Conservation (phyloP, 2,329 filamentous ascomycete genomes). For the Epichloe glyceriae region DNA sequence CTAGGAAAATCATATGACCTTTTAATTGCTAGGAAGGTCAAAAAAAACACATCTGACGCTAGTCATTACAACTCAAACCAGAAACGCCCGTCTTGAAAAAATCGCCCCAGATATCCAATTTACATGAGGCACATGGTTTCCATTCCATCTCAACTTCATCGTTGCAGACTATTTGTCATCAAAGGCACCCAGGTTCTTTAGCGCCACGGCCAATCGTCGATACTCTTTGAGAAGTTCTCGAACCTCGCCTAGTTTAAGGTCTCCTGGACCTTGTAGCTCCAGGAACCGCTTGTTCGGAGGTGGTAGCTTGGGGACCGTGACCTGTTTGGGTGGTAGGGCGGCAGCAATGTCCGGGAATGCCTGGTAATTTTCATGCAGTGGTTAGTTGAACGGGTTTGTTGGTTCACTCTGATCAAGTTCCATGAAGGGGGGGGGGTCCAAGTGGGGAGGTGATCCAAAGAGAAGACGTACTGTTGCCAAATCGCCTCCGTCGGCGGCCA, state of each 20-base stretch:
- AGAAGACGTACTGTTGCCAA: conserved; percentile 37
- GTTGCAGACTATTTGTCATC: conserved; percentile 23
- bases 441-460: neutral
- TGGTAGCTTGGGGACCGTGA: conserved; percentile 37
- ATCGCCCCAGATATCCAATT: neutral
- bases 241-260: conserved; percentile 62
- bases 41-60: no score
- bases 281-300: conserved; percentile 63
- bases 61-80: no score
- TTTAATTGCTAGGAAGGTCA: neutral
- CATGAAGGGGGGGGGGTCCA: neutral
- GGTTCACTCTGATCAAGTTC: neutral
- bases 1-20: no score
- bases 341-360: conserved; percentile 48
- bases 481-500: conserved; percentile 38
- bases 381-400: neutral
- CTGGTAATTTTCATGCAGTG: conserved; percentile 19
- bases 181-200: conserved; percentile 52
- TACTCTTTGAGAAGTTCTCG: conserved; percentile 62
- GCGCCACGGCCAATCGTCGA: conserved; percentile 50
- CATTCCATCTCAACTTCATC: neutral
- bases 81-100: no score
- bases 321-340: conserved; percentile 36
- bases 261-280: conserved; percentile 55
- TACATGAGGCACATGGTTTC: neutral